Evolutionary conservation across 768 basidiomycete genomes (phyloP), one percentile per base, ranked within the genome.

Genomic region (Boletus tomentosulus): DNA sequence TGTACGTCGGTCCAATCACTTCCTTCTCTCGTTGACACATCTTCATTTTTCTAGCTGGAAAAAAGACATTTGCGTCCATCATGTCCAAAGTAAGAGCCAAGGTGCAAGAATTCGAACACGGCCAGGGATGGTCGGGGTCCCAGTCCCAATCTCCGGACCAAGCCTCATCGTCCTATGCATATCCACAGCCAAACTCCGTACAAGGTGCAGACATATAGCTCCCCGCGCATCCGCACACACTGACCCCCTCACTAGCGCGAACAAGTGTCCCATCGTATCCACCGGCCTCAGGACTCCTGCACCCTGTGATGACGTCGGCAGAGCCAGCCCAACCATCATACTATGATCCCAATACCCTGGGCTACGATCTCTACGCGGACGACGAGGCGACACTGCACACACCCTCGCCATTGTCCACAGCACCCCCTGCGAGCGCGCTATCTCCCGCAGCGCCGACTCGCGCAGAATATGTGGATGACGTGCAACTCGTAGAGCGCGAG

Each of bases 81-180:
- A 76, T 92, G 38, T 82, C 82, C 33, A 92, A 87, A 66, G 87
- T 91, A 45, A 91, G 83, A 64, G 83, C 88, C 6, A 92, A 92
- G 78, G 83, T 92, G 54, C 85, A 87, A 62, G 91, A 92, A 61
- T 83, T 83, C 56, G 89, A 92, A 37, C 81, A 84, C 62, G 65
- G 66, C 15, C 62, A 67, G 43, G 62, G 64, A 27, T 38, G 59
- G 50, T 51, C 57, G 7, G 55, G 62, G 25, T 45, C 58, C 10
- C 60, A 63, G 55, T 50, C 34, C 15, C 28, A 34, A 5, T 41
- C 46, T 34, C 42, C 53, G 3, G 27, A 43, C 8, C 58, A 59
- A 16, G 37, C 8, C 12, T 25, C 44, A n/a, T 16, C 46, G 8
- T 52, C 51, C 15, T 27, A 53, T 35, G 28, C 42, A 12, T 33